Percentiles rank a stretch among this genome's conserved stretches.
Evolutionary conservation across 2,329 filamentous ascomycete genomes (phyloP).

Genomic region (Neospermospora avenae): DNA sequence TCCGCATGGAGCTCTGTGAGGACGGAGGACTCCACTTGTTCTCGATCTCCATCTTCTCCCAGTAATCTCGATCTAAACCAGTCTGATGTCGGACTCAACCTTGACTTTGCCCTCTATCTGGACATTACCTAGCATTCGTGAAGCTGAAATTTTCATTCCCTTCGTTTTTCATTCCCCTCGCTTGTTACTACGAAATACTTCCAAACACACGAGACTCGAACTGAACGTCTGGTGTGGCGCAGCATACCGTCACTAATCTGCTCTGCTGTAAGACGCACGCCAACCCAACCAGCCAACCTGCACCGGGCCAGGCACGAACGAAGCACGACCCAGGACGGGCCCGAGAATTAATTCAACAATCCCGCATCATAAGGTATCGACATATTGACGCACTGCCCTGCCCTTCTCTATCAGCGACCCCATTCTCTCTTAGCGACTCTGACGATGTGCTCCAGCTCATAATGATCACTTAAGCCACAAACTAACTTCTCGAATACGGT

Average conservation of each 20-base stretch:
- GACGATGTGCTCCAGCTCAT: constrained; percentile 22
- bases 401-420: constrained; percentile 2
- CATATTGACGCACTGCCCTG: constrained; percentile 1
- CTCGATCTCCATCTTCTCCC: background rate
- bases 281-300: background rate
- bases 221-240: background rate
- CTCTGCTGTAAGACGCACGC: background rate
- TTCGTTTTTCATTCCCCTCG: background rate
- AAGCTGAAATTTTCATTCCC: background rate
- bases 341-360: background rate
- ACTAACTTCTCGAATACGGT: background rate
- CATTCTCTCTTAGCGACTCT: background rate
- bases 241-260: background rate
- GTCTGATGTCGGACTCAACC: background rate
- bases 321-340: background rate
- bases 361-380: background rate
- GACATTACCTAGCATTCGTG: background rate
- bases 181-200: background rate
- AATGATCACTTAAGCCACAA: constrained; percentile 27
- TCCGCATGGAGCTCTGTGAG: background rate
- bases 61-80: background rate
- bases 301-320: constrained; percentile 2
- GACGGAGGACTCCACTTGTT: background rate
- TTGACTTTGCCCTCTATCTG: background rate
- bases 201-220: background rate